These are phyloP conservation scores for Adansonia grandidieri DNA, from an alignment of 441 rosid species.

Conservation along the genomic window DNA sequence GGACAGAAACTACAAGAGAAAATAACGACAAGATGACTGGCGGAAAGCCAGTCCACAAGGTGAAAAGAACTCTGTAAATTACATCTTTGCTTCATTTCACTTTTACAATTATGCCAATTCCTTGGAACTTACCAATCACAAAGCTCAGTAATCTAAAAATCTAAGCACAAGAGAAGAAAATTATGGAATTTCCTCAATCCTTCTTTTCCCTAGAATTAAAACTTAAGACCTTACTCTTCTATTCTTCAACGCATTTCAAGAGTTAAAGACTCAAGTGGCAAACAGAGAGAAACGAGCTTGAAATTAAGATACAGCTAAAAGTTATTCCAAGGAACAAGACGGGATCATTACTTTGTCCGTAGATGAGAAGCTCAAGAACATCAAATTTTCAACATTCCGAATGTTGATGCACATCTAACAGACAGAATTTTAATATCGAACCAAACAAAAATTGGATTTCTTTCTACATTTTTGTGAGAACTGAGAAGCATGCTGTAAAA, in stretches of 20 bases:
- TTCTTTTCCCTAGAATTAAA: not conserved
- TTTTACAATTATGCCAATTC: not conserved
- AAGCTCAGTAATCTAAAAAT: not conserved
- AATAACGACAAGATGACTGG: not conserved
- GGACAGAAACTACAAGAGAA: not conserved
- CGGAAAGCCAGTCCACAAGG: not conserved
- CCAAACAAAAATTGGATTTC: not conserved
- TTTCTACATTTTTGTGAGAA: not conserved
- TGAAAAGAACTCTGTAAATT: slow-evolving; percentile 5
- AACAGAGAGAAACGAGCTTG: not conserved
- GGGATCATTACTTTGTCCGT: not conserved
- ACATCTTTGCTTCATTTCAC: not conserved
- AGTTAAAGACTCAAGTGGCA: not conserved
- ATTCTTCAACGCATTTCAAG: not conserved
- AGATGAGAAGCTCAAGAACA: not conserved
- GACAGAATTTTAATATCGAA: not conserved
- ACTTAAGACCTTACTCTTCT: not conserved
- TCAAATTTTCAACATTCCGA: not conserved
- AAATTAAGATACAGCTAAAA: not conserved
- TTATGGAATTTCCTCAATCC: not conserved
- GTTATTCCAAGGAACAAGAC: not conserved
- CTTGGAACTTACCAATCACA: not conserved
- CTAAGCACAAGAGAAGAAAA: not conserved
- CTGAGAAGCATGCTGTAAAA: too few species aligned
- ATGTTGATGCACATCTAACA: not conserved